Conservation (phyloP, 345 rosid genomes). For the Boechera divaricarpa region DNA sequence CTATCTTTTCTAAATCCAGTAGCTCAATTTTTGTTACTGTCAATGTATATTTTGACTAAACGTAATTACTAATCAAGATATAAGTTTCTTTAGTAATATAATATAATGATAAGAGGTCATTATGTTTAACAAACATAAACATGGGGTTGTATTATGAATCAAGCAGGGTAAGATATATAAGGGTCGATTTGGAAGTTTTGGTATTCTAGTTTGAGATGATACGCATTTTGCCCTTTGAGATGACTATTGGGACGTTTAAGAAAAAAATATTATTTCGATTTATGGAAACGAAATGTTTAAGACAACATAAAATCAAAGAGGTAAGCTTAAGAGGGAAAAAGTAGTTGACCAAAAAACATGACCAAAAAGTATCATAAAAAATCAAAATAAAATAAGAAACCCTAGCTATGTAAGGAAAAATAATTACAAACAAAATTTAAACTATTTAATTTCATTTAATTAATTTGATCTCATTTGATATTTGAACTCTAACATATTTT, state of each 20-base stretch:
- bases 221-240: constrained; percentile 31
- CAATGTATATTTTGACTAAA: neutral
- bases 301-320: constrained; percentile 11
- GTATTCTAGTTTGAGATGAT: constrained; percentile 12
- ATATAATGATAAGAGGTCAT: neutral
- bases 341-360: constrained; percentile 12
- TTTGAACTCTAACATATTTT: neutral
- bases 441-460: neutral
- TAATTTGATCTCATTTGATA: neutral
- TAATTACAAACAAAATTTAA: neutral
- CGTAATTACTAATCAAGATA: constrained; percentile 9
- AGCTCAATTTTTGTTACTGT: neutral
- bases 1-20: neutral
- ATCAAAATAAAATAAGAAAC: neutral
- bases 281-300: neutral
- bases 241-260: constrained; percentile 32
- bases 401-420: neutral
- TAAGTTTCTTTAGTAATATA: neutral
- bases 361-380: neutral
- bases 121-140: neutral
- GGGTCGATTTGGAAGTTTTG: constrained; percentile 12
- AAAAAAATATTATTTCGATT: neutral
- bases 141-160: neutral
- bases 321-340: neutral
- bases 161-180: neutral